Percentiles rank a stretch among this genome's conserved stretches.
phyloP scores from a whole-genome alignment of 73 alveolate genomes.

The Effrenium voratum region DNA sequence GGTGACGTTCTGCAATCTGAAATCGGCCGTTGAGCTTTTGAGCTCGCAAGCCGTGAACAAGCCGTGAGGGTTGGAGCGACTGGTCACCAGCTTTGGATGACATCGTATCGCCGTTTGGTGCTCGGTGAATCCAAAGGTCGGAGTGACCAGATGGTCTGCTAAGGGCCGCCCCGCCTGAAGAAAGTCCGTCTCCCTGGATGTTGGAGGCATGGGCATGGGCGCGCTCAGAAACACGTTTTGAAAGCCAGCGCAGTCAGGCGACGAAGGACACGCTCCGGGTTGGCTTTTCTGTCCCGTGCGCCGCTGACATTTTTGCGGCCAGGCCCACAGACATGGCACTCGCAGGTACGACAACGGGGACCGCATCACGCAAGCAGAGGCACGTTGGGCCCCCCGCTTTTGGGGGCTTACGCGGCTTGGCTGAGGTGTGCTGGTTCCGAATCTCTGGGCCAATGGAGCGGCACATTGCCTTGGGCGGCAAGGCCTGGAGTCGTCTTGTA shows the following conservation, averaged over 20 bases:
- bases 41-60: neutral
- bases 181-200: constrained; percentile 71
- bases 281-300: constrained; percentile 64
- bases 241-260: constrained; percentile 7
- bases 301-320: neutral
- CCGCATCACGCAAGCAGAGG: constrained; percentile 68
- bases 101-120: constrained; percentile 57
- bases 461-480: constrained; percentile 72
- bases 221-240: neutral
- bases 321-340: neutral
- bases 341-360: constrained; percentile 81
- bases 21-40: neutral
- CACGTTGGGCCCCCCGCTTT: no score
- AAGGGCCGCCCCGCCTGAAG: constrained; percentile 73
- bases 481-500: neutral
- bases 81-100: constrained; percentile 70
- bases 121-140: neutral
- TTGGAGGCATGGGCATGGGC: neutral
- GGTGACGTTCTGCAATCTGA: neutral
- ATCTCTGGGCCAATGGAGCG: constrained; percentile 75
- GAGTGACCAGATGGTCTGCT: neutral
- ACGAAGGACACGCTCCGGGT: constrained; percentile 35
- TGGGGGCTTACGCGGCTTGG: no score
- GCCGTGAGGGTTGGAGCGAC: constrained; percentile 77
- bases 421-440: constrained; percentile 74